These are phyloP conservation scores for Coix lacrymajobi DNA, from an alignment of 176 grass and related monocot species.

Conservation along the genomic window DNA sequence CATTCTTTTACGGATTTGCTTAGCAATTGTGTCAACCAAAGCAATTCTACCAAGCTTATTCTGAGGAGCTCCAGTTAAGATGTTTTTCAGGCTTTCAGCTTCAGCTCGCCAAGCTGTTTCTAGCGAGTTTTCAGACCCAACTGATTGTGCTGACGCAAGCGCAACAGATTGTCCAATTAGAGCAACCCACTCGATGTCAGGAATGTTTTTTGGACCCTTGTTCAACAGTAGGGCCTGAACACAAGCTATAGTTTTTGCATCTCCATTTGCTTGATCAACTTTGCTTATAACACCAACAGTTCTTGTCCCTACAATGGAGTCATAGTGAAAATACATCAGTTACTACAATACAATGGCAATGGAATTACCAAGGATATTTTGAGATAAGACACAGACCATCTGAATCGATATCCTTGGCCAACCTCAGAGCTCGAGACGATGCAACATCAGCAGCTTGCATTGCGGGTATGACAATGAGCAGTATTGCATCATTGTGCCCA, in stretches of 20 bases:
- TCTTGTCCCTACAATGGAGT: conserved; percentile 84
- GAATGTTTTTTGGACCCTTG: conserved; percentile 71
- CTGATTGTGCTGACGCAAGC: conserved; percentile 70
- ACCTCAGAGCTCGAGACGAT: conserved; percentile 73
- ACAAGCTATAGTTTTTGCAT: conserved; percentile 67
- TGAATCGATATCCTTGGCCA: conserved; percentile 89
- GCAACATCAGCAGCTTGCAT: conserved; percentile 80
- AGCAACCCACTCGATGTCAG: conserved; percentile 85
- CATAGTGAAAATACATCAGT: conserved; percentile 11
- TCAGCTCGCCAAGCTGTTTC: conserved; percentile 87
- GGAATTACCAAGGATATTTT: background rate
- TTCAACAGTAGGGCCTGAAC: conserved; percentile 67
- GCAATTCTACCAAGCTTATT: conserved; percentile 78
- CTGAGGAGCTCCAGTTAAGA: conserved; percentile 65
- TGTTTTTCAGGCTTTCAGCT: conserved; percentile 67
- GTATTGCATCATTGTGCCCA: conserved; percentile 85
- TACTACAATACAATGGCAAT: background rate
- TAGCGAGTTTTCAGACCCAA: conserved; percentile 71
- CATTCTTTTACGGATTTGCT: conserved; percentile 88
- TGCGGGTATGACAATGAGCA: conserved; percentile 82
- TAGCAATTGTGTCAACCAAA: conserved; percentile 66
- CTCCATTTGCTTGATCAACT: conserved; percentile 75
- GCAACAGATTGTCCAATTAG: conserved; percentile 89
- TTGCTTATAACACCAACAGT: conserved; percentile 94
- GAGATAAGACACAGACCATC: conserved; percentile 59